Percentiles rank a stretch among this genome's conserved stretches.
Conservation (phyloP, 768 basidiomycete species). For the Boletus subparvulus region DNA sequence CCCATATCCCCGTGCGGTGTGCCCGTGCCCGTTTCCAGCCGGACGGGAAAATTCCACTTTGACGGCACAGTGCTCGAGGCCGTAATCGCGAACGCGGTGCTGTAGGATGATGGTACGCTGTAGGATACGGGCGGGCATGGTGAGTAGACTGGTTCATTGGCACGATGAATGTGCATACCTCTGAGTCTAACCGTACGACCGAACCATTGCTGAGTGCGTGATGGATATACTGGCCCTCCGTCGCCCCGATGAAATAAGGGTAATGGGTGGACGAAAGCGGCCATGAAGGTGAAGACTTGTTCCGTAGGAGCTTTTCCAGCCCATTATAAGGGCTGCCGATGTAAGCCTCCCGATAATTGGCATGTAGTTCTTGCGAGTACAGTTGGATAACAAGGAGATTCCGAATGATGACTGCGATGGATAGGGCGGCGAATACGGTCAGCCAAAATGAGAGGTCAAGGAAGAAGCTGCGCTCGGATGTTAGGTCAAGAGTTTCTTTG, state of each 20-base stretch:
- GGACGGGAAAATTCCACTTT: constrained; percentile 8
- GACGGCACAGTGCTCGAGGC: constrained; percentile 21
- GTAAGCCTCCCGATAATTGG: constrained; percentile 7
- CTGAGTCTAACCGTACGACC: constrained; percentile 20
- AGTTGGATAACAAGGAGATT: constrained; percentile 21
- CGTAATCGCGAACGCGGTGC: constrained; percentile 26
- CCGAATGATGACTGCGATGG: constrained; percentile 19
- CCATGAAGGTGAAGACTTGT: constrained; percentile 29
- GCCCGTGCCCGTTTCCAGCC: neutral
- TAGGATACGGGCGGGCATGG: neutral
- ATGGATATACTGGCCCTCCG: constrained; percentile 7
- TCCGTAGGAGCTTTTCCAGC: constrained; percentile 23
- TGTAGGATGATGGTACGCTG: constrained; percentile 22
- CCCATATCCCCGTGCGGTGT: constrained; percentile 15
- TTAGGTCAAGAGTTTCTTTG: neutral
- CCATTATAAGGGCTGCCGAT: constrained; percentile 24
- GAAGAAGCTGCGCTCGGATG: neutral
- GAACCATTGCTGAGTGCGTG: constrained; percentile 19
- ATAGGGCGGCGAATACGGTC: constrained; percentile 15
- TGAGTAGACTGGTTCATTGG: neutral
- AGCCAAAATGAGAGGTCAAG: constrained; percentile 20
- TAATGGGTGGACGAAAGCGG: constrained; percentile 21
- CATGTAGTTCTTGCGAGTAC: neutral
- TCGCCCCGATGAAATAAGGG: constrained; percentile 23
- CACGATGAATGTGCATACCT: constrained; percentile 3